Evolutionary conservation across 2,329 filamentous ascomycete species (phyloP).

Genomic region (Neonectria magnoliae): DNA sequence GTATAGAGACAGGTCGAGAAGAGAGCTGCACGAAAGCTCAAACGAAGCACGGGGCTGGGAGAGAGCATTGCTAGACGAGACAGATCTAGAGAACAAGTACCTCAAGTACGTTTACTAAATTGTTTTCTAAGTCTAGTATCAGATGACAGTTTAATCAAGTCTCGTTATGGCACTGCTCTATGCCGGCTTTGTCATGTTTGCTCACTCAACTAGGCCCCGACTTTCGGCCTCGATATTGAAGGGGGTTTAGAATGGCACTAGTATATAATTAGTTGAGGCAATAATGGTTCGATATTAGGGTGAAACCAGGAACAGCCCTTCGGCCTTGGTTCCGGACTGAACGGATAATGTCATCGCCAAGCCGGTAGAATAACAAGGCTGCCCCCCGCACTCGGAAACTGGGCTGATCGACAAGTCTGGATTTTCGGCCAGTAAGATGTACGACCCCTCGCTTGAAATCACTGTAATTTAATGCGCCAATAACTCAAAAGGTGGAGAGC

Average conservation of each 20-base stretch:
- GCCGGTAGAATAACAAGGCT: conserved; percentile 4
- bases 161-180: too few relatives aligned
- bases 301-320: not conserved
- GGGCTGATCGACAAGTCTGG: not conserved
- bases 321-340: not conserved
- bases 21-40: conserved; percentile 1
- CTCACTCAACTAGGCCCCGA: not conserved
- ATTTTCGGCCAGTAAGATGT: not conserved
- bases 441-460: not conserved
- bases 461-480: not conserved
- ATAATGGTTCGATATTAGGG: not conserved
- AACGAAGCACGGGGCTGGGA: conserved; percentile 22
- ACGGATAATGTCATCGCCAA: conserved; percentile 5
- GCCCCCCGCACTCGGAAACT: not conserved
- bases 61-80: conserved; percentile 25
- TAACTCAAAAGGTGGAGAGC: not conserved
- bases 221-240: too few relatives aligned
- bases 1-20: conserved; percentile 18
- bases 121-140: not conserved
- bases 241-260: too few relatives aligned
- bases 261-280: not conserved
- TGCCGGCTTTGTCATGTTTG: not conserved
- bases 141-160: not conserved
- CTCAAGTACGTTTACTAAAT: conserved; percentile 31
- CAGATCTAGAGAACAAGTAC: conserved; percentile 29